phyloP scores from a whole-genome alignment of 192 early-diverging fungal genomes.

The Spizellomyces punctatus region DNA sequence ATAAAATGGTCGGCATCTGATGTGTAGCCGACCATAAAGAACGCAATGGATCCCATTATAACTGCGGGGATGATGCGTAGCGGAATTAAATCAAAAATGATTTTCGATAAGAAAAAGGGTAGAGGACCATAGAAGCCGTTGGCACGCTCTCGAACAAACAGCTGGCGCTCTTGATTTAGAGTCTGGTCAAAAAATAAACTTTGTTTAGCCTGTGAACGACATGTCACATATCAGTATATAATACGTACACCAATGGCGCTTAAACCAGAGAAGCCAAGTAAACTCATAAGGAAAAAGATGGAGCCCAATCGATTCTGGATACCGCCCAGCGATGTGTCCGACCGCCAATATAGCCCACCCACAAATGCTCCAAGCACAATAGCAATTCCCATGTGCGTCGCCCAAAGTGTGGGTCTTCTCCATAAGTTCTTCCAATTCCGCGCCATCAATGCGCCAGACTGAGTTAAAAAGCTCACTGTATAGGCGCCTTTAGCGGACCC shows the following conservation, averaged over 20 bases:
- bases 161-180: constrained; percentile 35
- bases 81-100: constrained; percentile 73
- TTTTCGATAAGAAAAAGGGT: constrained; percentile 48
- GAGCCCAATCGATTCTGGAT: constrained; percentile 76
- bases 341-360: constrained; percentile 68
- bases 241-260: constrained; percentile 64
- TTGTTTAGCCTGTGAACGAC: constrained; percentile 46
- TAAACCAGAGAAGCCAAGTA: constrained; percentile 71
- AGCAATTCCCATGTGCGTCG: constrained; percentile 60
- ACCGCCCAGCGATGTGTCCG: constrained; percentile 60
- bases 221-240: constrained; percentile 42
- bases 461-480: constrained; percentile 56
- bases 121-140: constrained; percentile 50
- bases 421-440: constrained; percentile 51
- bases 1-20: constrained; percentile 47
- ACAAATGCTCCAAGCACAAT: constrained; percentile 63
- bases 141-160: constrained; percentile 53
- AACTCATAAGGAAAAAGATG: constrained; percentile 67
- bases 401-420: constrained; percentile 47
- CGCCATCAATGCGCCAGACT: constrained; percentile 45
- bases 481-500: background rate
- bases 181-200: constrained; percentile 54
- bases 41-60: constrained; percentile 65
- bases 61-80: constrained; percentile 67
- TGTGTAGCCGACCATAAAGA: constrained; percentile 72